These are phyloP conservation scores for Cymbidium sinense DNA, from an alignment of 106 monocot species.

Conservation along the genomic window DNA sequence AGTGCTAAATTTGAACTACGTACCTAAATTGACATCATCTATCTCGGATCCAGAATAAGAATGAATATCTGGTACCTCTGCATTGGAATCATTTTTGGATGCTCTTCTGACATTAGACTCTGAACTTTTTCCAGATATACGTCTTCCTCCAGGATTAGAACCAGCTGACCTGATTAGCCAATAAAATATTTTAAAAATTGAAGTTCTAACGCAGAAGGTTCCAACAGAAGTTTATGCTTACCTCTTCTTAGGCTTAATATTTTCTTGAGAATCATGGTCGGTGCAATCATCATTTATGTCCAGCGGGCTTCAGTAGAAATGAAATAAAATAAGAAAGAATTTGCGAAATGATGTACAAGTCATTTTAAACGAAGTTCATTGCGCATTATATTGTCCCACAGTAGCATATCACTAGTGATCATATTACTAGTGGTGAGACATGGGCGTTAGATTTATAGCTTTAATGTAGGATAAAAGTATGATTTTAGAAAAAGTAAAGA, in stretches of 20 bases:
- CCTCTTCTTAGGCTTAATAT: slow-evolving; percentile 29
- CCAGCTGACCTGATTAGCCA: slow-evolving; percentile 12
- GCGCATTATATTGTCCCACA: not conserved
- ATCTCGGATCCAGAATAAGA: slow-evolving; percentile 29
- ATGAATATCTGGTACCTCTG: slow-evolving; percentile 21
- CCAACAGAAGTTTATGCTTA: slow-evolving; percentile 10
- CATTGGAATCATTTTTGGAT: slow-evolving; percentile 18
- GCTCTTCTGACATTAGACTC: slow-evolving; percentile 14
- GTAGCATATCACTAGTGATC: no score
- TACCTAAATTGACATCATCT: slow-evolving; percentile 60
- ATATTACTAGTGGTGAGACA: no score
- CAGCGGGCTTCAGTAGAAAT: slow-evolving; percentile 30
- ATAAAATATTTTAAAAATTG: not conserved
- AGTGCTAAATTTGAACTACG: not conserved
- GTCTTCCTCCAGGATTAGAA: slow-evolving; percentile 25
- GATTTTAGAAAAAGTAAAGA: not conserved
- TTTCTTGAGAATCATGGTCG: slow-evolving; percentile 11
- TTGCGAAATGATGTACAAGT: not conserved
- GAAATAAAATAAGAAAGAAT: not conserved
- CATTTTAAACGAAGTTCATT: not conserved
- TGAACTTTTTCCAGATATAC: slow-evolving; percentile 8
- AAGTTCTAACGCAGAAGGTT: not conserved
- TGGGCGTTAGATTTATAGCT: no score
- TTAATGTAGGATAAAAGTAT: not conserved
- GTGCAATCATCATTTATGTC: slow-evolving; percentile 13